Base-by-base conservation (phyloP, 495 filamentous ascomycete species). In the Trichoderma reesei region DNA sequence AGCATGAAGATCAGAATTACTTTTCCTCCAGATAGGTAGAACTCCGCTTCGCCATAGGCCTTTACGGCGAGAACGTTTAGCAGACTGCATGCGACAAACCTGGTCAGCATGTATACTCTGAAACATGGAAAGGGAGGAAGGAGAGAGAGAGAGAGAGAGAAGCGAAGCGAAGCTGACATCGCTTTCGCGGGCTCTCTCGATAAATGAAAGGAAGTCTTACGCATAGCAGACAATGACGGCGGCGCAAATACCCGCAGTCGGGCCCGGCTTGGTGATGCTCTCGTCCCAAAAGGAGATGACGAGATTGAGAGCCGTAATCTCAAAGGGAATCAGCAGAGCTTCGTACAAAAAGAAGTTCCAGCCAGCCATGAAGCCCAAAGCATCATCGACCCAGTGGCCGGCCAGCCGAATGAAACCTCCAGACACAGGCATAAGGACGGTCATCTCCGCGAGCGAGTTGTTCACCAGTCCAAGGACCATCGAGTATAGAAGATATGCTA, bases 311-410 rank as follows among this genome's bases (percentile, higher is more conserved):
- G 82, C 82, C 5, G 75, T 73, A 42, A 83, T 82, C 64, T 84
- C 81, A 64, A 79, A 83, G 1, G 80, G 80, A 48, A 84, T 82
- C 0, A 80, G 68, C 18, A 82, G 66, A 20, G 78, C 80, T 71
- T 79, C 73, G 67, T 86, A 87, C 44, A 88, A 70, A 73, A 86
- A 88, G 74, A 87, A 88, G 66, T 80, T 82, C 78, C 78, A 80
- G 13, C 79, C 79, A 44, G 72, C 74, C 72, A 75, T 75, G 67
- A 78, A 77, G 8, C 78, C 78, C 60, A 79, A 72, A 26, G 75
- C 72, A 31, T 79, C 76, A 64, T 82, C 78, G 5, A 80, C 76
- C 76, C 76, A 82, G 38, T 77, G 69, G 42, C 71, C 68, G 0
- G 76, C 76, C 65, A 80, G 66, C 8, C 76, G 69, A n/a, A 80